A percentile compares a stretch with the other conserved stretches of the same genome.
phyloP scores from a whole-genome alignment of 2,329 filamentous ascomycete genomes.

The Cladosporium austrohemisphaericum region DNA sequence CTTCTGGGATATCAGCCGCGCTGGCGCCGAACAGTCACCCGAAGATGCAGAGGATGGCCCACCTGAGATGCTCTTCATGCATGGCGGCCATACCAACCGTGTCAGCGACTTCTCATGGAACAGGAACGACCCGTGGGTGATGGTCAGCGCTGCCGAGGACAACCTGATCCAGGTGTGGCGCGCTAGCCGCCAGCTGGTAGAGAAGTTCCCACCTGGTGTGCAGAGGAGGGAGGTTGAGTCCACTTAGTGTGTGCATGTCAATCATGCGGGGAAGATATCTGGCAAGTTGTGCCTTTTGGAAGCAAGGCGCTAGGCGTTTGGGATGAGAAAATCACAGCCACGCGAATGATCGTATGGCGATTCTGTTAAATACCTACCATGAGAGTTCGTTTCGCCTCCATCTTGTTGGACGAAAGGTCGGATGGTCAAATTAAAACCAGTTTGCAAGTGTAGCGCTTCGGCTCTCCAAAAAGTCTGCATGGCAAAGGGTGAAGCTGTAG shows the following conservation, averaged over 20 bases:
- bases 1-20: constrained; percentile 91
- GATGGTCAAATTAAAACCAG: no score
- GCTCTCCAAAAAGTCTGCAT: no score
- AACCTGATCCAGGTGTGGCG: constrained; percentile 86
- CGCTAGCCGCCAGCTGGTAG: constrained; percentile 33
- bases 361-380: no score
- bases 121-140: constrained; percentile 91
- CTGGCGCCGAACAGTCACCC: constrained; percentile 89
- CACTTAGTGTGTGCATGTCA: no score
- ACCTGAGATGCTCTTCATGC: constrained; percentile 97
- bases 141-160: constrained; percentile 93
- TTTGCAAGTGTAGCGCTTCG: no score
- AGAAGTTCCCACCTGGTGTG: constrained; percentile 32
- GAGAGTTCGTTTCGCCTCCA: no score
- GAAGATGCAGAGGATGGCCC: constrained; percentile 94
- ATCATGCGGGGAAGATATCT: no score
- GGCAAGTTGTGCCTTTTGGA: background rate
- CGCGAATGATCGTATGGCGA: background rate
- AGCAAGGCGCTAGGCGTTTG: constrained; percentile 14
- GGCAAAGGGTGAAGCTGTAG: no score
- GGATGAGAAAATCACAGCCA: no score
- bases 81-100: constrained; percentile 95
- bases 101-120: constrained; percentile 98
- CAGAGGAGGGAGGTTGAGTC: constrained; percentile 30
- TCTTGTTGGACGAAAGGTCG: no score